Evolutionary conservation across 352 stramenopile genomes (phyloP).

Genomic region (Pythium sp.): DNA sequence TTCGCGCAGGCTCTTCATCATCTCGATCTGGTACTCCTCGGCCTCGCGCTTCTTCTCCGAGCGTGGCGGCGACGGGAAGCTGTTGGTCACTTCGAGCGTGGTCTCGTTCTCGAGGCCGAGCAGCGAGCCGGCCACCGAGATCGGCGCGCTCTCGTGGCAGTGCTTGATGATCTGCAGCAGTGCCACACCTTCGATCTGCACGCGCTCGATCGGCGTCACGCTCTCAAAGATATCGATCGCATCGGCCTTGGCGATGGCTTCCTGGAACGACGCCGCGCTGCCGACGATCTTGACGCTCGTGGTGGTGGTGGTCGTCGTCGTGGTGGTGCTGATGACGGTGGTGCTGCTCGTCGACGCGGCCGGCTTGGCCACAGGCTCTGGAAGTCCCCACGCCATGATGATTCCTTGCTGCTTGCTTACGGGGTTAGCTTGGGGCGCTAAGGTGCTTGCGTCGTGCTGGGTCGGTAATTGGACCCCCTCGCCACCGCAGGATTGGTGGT

Average conservation of each 20-base stretch:
- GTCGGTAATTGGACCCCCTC: constrained; percentile 22
- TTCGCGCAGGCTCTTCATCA: constrained; percentile 99
- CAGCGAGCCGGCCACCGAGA: constrained; percentile 94
- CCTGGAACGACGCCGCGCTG: constrained; percentile 19
- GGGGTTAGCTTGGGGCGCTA: constrained; percentile 1
- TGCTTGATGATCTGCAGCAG: constrained; percentile 98
- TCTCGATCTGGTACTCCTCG: constrained; percentile 97
- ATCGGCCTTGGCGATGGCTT: constrained; percentile 28
- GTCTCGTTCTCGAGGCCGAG: constrained; percentile 90
- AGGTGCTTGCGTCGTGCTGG: constrained; percentile 22
- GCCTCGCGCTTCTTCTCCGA: constrained; percentile 76
- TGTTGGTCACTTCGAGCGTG: constrained; percentile 96
- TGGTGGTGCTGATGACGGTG: constrained; percentile 27
- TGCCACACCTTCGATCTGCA: constrained; percentile 80
- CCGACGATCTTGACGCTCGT: constrained; percentile 9
- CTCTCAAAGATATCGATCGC: constrained; percentile 71
- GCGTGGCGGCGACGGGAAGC: constrained; percentile 93
- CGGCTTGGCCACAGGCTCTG: constrained; percentile 24
- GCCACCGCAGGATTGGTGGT: constrained; percentile 33
- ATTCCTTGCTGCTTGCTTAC: constrained; percentile 4
- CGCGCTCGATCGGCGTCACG: constrained; percentile 56
- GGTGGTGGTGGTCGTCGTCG: constrained; percentile 10
- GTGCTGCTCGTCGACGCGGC: constrained; percentile 25
- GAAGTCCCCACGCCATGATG: constrained; percentile 63
- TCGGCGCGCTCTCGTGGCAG: constrained; percentile 94